A percentile compares a stretch with the other conserved stretches of the same genome.
Evolutionary conservation across 345 rosid species (phyloP).

Genomic region (Murraya paniculata): DNA sequence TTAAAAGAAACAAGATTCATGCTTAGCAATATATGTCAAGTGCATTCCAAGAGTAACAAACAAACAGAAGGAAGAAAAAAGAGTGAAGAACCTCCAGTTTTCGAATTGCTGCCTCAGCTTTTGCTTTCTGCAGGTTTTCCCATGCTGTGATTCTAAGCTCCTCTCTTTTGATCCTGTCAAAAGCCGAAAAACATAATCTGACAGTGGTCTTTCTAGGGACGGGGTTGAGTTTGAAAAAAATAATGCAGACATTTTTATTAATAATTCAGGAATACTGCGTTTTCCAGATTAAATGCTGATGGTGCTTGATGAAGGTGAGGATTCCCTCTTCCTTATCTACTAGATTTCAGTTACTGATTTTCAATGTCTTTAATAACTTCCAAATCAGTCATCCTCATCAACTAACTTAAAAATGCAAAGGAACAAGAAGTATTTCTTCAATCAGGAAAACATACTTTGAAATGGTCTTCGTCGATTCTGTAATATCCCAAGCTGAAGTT

Average conservation of each 20-base stretch:
- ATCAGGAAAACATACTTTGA: constrained; percentile 42
- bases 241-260: background rate
- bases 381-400: background rate
- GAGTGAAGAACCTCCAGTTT: constrained; percentile 77
- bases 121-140: constrained; percentile 98
- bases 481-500: constrained; percentile 65
- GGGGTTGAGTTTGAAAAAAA: background rate
- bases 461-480: constrained; percentile 49
- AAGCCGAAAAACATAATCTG: background rate
- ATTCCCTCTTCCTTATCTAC: background rate
- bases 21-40: background rate
- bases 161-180: constrained; percentile 65
- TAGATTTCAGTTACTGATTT: background rate
- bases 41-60: background rate
- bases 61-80: constrained; percentile 14
- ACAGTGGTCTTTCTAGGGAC: background rate
- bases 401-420: background rate
- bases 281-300: background rate
- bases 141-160: constrained; percentile 91
- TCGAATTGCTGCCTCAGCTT: constrained; percentile 91
- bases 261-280: background rate
- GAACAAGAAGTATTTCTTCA: constrained; percentile 4
- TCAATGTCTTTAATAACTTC: background rate
- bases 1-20: background rate
- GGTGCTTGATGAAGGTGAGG: background rate